Base-by-base conservation (phyloP, 306 rosid species). In the Fagus crenata region DNA sequence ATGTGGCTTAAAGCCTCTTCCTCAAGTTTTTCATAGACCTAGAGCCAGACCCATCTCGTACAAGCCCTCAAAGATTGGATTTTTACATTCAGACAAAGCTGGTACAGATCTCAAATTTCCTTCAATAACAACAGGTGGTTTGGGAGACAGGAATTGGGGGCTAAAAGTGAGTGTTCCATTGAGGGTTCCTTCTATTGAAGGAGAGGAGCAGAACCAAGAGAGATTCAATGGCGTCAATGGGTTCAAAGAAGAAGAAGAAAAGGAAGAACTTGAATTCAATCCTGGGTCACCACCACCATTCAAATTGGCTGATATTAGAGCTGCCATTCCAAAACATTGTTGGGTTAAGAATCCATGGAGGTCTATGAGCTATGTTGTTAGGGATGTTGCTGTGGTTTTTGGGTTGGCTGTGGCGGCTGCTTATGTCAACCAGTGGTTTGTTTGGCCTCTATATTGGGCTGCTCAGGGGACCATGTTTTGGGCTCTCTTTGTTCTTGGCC, bases 401-500 rank as follows among this genome's bases (percentile, higher is more conserved):
- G 99, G 94, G 2, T 75, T 96, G 90, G 98, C 97, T 51, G 96
- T 85, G 37, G 92, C 76, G 33, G 97, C 98, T 3, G 92, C 93
- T 74, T 89, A 81, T 76, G 77, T 92, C 67, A 92, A 96, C 81
- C 92, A 72, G 14, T 92, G 96, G 99, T 39, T 83, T 42, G 91
- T 89, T 80, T 96, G 99, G 99, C 98, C 99, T 85, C 85, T 96
- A 18, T 96, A 92, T 82, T 96, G 99, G 99, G 81, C 86, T 84
- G 99, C 99, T 81, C 99, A 96, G 73, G 97, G 99, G 4, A 92
- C 99, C 78, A 89, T 96, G 98, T 96, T 96, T 84, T 96, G 99
- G 99, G 99, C 97, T 56, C 90, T 96, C 12, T 96, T 96, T 87
- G 99, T 96, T 87, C 96, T 96, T 83, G 99, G 99, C 49, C 99